Evolutionary conservation across 129 eudicot genomes (phyloP).

Genomic region (Glebionis coronaria): DNA sequence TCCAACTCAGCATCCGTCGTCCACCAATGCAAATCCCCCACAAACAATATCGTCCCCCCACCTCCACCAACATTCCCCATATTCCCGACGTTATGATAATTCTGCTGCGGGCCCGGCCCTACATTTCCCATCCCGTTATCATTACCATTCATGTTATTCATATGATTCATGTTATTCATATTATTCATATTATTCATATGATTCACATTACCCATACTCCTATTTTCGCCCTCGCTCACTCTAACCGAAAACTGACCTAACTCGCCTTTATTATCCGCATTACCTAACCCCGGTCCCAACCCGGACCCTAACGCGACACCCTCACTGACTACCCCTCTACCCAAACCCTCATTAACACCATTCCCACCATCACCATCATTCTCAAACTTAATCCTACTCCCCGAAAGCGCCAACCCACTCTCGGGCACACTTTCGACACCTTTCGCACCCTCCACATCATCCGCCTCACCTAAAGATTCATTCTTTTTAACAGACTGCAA

Average conservation of each 20-base stretch:
- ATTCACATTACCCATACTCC: conserved; percentile 16
- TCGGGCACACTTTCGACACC: not conserved
- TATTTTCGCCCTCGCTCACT: conserved; percentile 37
- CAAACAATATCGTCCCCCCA: conserved; percentile 68
- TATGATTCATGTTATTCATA: conserved; percentile 15
- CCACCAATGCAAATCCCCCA: conserved; percentile 98
- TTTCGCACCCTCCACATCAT: too few relatives aligned
- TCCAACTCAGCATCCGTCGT: conserved; percentile 88
- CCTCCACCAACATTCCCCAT: conserved; percentile 35
- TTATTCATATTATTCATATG: conserved; percentile 22
- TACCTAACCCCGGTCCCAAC: conserved; percentile 17
- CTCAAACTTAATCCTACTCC: conserved; percentile 38
- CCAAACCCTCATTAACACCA: conserved; percentile 18
- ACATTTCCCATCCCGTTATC: conserved; percentile 13
- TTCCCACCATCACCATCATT: conserved; percentile 29
- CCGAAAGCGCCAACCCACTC: conserved; percentile 20
- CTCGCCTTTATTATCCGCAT: conserved; percentile 48
- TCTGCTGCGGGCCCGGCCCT: too few relatives aligned
- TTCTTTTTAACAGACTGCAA: conserved; percentile 51
- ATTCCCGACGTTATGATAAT: not conserved
- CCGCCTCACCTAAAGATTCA: conserved; percentile 32
- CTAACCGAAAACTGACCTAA: conserved; percentile 45
- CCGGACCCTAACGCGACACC: conserved; percentile 26
- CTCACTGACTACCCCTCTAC: conserved; percentile 46
- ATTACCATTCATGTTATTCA: conserved; percentile 26